Evolutionary conservation across 306 rosid species (phyloP), one percentile per base, ranked within the genome.

Genomic region (Dicorynia guianensis): DNA sequence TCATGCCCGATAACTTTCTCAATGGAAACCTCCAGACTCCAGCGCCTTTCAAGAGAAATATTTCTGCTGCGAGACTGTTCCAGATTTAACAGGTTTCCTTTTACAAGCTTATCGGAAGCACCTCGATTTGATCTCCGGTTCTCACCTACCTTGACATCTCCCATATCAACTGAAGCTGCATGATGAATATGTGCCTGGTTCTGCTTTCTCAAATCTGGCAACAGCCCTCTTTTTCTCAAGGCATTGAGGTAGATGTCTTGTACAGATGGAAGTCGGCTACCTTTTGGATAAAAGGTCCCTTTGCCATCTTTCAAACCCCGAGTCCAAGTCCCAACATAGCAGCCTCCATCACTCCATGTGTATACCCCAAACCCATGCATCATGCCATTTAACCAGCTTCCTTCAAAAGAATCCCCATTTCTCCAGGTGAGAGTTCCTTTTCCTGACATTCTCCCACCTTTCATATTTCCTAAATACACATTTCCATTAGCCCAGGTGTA

Each of bases 281-380:
- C 97, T 68, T 63, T 91, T 1, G 99, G 97, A 88, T 95, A 89
- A 84, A 86, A 90, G 11, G 99, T 92, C 48, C 99, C 99, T 79
- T 92, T 92, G 46, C 99, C 99, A 82, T 95, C 99, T 84, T 95
- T 95, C 71, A 95, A 74, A 69, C 98, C 97, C 33, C 88, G 73
- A 18, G 97, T 92, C 99, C 99, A 95, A 13, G 97, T 95, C 75
- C 99, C 99, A 56, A 92, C 99, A 79, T 95, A 95, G 86, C 87
- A 89, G 42, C 97, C 97, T 63, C 98, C 96, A 78, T 95, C 98
- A 80, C 91, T 79, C 99, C 99, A 95, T 44, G 90, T 90, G 72
- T 92, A 95, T 38, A 79, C 93, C 44, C 99, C 99, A 61, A 90
- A 89, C 30, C 99, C 99, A 81, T 95, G 93, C 97, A 92, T 95